Percentiles rank a stretch among this genome's conserved stretches.
phyloP scores from a whole-genome alignment of 176 grass and related monocot species.

The Bolboschoenus planiculmis region DNA sequence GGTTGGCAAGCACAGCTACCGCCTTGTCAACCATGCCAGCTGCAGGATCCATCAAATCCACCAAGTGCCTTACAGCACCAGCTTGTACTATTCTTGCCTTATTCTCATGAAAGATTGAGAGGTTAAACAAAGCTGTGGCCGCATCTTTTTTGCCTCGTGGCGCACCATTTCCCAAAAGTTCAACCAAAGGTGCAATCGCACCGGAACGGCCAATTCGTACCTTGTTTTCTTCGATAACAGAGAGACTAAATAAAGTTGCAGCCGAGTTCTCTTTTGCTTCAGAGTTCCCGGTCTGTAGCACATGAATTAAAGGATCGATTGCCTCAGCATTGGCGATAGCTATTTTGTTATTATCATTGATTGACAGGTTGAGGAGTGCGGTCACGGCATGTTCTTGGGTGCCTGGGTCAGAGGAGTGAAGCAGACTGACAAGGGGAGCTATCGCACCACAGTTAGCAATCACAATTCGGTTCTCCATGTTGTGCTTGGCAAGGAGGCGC shows the following conservation, averaged over 20 bases:
- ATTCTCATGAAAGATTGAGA: slow-evolving; percentile 77
- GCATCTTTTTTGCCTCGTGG: slow-evolving; percentile 85
- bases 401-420: slow-evolving; percentile 47
- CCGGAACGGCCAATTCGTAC: slow-evolving; percentile 66
- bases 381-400: slow-evolving; percentile 79
- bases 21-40: slow-evolving; percentile 81
- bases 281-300: slow-evolving; percentile 56
- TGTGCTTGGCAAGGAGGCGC: slow-evolving; percentile 54
- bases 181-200: slow-evolving; percentile 59
- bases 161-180: slow-evolving; percentile 52
- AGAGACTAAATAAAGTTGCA: slow-evolving; percentile 82
- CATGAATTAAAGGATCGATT: slow-evolving; percentile 66
- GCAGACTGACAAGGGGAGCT: slow-evolving; percentile 52
- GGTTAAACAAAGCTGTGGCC: slow-evolving; percentile 69
- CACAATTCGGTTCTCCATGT: slow-evolving; percentile 56
- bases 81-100: slow-evolving; percentile 66
- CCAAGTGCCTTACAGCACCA: slow-evolving; percentile 59
- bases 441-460: slow-evolving; percentile 59
- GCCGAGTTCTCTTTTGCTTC: slow-evolving; percentile 81
- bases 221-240: slow-evolving; percentile 67
- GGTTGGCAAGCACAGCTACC: slow-evolving; percentile 76
- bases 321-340: slow-evolving; percentile 52
- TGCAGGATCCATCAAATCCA: slow-evolving; percentile 87
- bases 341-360: slow-evolving; percentile 79
- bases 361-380: slow-evolving; percentile 62